Base-by-base conservation (phyloP, 805 yeast genomes). In the Tetrapisispora nanseiensis region DNA sequence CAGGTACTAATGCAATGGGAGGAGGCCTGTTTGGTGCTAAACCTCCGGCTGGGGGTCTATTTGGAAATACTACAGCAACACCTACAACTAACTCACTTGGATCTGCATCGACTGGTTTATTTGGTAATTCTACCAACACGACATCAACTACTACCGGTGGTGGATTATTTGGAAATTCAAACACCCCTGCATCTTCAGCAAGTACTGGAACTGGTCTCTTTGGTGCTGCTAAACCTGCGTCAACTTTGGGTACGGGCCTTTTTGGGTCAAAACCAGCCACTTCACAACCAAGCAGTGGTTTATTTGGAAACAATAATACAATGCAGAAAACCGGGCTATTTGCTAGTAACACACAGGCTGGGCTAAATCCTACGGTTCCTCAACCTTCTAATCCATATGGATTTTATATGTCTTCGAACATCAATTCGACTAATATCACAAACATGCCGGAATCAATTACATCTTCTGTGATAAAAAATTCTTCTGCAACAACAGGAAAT, bases 381-480 rank as follows among this genome's bases (percentile, higher is more conserved):
- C 40, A 39, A 40, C 35, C 33, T 19, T 37, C 47, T 13, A 56
- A 54, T 45, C 63, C 65, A 26, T 61, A 58, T 35, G 66, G 66
- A 15, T 41, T 58, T 3, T 59, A 66, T 21, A 56, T 65, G 30
- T 18, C 22, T 11, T 15, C 38, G 29, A 45, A 50, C 33, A 55
- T 50, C 33, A 27, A 44, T 3, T 57, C 62, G 27, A 48, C 52
- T 35, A 45, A 57, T 24, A 52, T 65, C 29, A 61, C 63, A 20
- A 62, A 51, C 11, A 57, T 67, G 52, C 70, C 72, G 16, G 61
- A 62, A 40, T 59, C 70, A 12, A 54, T 67, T 34, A 67, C 70
- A 7, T 61, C 61, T 23, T 56, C 65, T 2, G 24, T 27, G 3
- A 3, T 4, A 19, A 35, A 35, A n/a, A 6, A 10, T 9, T 3